Evolutionary conservation across 768 basidiomycete species (phyloP), one percentile per base, ranked within the genome.

Genomic region (Filobasidium floriforme): DNA sequence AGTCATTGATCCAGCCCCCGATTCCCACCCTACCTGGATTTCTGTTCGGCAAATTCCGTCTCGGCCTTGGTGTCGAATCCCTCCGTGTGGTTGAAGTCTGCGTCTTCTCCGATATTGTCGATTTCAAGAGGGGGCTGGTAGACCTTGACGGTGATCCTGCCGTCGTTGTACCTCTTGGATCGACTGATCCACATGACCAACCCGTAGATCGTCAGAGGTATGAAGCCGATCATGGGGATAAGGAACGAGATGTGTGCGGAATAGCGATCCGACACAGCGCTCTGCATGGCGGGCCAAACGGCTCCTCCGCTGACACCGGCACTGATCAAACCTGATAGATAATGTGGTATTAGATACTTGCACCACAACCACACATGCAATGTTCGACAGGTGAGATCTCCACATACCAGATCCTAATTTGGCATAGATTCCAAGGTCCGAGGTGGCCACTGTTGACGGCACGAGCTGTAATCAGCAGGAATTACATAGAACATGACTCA

Each of bases 351-450:
- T n/a, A n/a, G n/a, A n/a, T n/a, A n/a, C n/a, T n/a, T n/a, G n/a
- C n/a, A n/a, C n/a, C n/a, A n/a, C n/a, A n/a, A n/a, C n/a, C n/a
- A n/a, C n/a, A n/a, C n/a, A n/a, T n/a, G n/a, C n/a, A n/a, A n/a
- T n/a, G n/a, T n/a, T n/a, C n/a, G n/a, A n/a, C n/a, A n/a, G n/a
- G n/a, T n/a, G n/a, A n/a, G n/a, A n/a, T n/a, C n/a, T n/a, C n/a
- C n/a, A n/a, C n/a, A n/a, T n/a, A 64, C 69, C 69, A 7, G 69
- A 57, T n/a, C 69, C 69, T 10, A 70, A 43, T 46, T 70, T 70
- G 41, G 49, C 60, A 61, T 68, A 70, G 18, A 57, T 10, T 6
- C 69, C 69, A 4, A 70, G 64, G 51, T 70, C 69, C 6, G 69
- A 66, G 14, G 69, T 70, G 22, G 69, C 69, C 44, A 70, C 59